These are phyloP conservation scores for Neurospora sp. DNA, from an alignment of 495 filamentous ascomycete genomes.

Conservation along the genomic window DNA sequence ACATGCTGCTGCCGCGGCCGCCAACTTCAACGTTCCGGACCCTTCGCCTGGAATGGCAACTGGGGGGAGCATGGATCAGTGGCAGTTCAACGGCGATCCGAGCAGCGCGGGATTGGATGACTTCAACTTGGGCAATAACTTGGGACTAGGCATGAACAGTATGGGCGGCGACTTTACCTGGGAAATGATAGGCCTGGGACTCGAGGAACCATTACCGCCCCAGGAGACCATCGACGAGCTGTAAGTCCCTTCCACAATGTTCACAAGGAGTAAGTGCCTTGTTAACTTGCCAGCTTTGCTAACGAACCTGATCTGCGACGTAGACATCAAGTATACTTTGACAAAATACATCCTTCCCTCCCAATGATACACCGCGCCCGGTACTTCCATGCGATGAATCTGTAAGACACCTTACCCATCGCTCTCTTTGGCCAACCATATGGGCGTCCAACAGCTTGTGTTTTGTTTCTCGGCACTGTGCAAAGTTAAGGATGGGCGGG, in stretches of 20 bases:
- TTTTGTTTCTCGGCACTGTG: neutral
- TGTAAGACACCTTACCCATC: constrained; percentile 31
- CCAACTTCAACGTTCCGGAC: constrained; percentile 36
- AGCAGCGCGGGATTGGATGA: constrained; percentile 34
- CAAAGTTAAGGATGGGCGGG: neutral
- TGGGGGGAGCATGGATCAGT: constrained; percentile 39
- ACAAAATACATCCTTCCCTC: constrained; percentile 73
- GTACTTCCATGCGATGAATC: constrained; percentile 73
- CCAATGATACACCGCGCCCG: constrained; percentile 85
- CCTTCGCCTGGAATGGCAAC: constrained; percentile 33
- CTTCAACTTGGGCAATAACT: constrained; percentile 39
- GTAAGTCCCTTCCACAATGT: constrained; percentile 37
- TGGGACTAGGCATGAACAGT: constrained; percentile 27
- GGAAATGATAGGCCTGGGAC: constrained; percentile 89
- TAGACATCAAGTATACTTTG: constrained; percentile 80
- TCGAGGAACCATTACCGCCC: constrained; percentile 83
- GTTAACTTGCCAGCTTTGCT: neutral
- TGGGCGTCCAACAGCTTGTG: neutral
- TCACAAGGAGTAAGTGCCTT: neutral
- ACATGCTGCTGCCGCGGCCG: constrained; percentile 17
- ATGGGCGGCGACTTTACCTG: constrained; percentile 47
- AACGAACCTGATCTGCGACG: neutral
- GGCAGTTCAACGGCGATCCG: constrained; percentile 41
- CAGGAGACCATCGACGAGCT: constrained; percentile 86
- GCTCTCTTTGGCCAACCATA: neutral